A percentile compares a stretch with the other conserved stretches of the same genome.
Conservation (phyloP, 2,329 filamentous ascomycete species). For the Penicillium sumatraense region DNA sequence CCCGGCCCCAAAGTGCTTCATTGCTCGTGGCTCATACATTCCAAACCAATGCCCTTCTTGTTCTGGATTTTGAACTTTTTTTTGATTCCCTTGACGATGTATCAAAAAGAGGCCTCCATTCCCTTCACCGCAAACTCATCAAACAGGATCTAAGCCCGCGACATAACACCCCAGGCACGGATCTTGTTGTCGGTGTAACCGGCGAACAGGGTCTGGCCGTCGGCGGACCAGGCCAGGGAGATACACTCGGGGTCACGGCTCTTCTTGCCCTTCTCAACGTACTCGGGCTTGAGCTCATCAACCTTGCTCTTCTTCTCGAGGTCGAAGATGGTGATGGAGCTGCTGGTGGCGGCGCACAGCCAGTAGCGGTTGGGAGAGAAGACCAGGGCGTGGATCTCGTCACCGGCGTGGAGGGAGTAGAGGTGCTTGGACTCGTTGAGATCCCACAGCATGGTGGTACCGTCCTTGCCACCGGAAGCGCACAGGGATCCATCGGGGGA, state of each 20-base stretch:
- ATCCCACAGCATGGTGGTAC: slow-evolving; percentile 99
- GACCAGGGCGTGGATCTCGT: slow-evolving; percentile 99
- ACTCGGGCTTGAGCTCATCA: slow-evolving; percentile 99
- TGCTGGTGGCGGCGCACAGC: slow-evolving; percentile 97
- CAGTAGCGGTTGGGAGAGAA: slow-evolving; percentile 99
- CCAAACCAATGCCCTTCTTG: slow-evolving; percentile 39
- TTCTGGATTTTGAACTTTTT: slow-evolving; percentile 38
- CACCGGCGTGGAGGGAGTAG: slow-evolving; percentile 98
- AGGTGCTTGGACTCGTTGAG: slow-evolving; percentile 99
- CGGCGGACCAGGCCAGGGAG: slow-evolving; percentile 94
- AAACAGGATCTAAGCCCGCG: slow-evolving; percentile 70
- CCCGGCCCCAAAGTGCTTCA: slow-evolving; percentile 39
- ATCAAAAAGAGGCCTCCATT: slow-evolving; percentile 34
- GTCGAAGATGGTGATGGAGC: slow-evolving; percentile 99
- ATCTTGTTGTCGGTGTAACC: slow-evolving; percentile 99
- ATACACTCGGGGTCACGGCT: slow-evolving; percentile 98
- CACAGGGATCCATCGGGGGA: slow-evolving; percentile 98
- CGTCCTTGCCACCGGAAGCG: slow-evolving; percentile 99
- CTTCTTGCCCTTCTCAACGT: slow-evolving; percentile 96
- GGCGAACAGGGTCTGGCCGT: slow-evolving; percentile 98
- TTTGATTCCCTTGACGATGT: slow-evolving; percentile 37
- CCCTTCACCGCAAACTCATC: slow-evolving; percentile 26
- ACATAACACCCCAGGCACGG: slow-evolving; percentile 97
- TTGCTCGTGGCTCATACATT: slow-evolving; percentile 52
- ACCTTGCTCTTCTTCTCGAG: slow-evolving; percentile 99